phyloP scores from a whole-genome alignment of 805 yeast genomes.

The Candida mattraensis region DNA sequence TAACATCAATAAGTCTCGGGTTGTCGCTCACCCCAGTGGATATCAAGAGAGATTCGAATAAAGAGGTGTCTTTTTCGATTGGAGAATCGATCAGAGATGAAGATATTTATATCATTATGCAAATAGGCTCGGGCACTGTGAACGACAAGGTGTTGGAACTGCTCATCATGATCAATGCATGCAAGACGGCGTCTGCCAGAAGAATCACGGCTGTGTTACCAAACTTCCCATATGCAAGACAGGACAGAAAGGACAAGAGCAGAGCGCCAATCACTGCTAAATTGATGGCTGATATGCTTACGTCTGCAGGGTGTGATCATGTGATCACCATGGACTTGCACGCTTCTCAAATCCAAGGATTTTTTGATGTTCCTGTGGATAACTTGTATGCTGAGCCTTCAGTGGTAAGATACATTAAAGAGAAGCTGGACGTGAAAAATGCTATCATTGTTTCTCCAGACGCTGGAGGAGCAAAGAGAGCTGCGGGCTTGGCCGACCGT shows the following conservation, averaged over 20 bases:
- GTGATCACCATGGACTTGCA: slow-evolving; percentile 86
- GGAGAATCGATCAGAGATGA: slow-evolving; percentile 86
- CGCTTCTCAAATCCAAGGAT: slow-evolving; percentile 89
- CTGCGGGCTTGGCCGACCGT: slow-evolving; percentile 80
- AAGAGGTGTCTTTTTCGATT: slow-evolving; percentile 73
- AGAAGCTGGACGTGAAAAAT: slow-evolving; percentile 53
- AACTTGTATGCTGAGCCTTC: slow-evolving; percentile 83
- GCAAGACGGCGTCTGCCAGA: slow-evolving; percentile 80
- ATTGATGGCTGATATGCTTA: slow-evolving; percentile 76
- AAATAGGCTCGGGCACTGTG: slow-evolving; percentile 75
- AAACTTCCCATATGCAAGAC: slow-evolving; percentile 86
- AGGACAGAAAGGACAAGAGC: slow-evolving; percentile 80
- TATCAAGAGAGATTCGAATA: slow-evolving; percentile 64
- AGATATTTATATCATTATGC: slow-evolving; percentile 76
- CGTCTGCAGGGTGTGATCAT: slow-evolving; percentile 84
- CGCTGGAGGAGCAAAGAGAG: slow-evolving; percentile 90
- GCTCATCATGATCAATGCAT: slow-evolving; percentile 77
- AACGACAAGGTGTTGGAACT: slow-evolving; percentile 75
- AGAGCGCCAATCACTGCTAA: slow-evolving; percentile 87
- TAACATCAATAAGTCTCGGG: slow-evolving; percentile 46
- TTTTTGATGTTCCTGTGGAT: slow-evolving; percentile 80
- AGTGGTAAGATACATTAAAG: slow-evolving; percentile 72
- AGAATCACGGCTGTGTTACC: slow-evolving; percentile 82
- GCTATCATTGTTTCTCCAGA: slow-evolving; percentile 84
- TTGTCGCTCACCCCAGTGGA: slow-evolving; percentile 60